Evolutionary conservation across 139 green algal species (phyloP).

Genomic region (Eudorina sp.): DNA sequence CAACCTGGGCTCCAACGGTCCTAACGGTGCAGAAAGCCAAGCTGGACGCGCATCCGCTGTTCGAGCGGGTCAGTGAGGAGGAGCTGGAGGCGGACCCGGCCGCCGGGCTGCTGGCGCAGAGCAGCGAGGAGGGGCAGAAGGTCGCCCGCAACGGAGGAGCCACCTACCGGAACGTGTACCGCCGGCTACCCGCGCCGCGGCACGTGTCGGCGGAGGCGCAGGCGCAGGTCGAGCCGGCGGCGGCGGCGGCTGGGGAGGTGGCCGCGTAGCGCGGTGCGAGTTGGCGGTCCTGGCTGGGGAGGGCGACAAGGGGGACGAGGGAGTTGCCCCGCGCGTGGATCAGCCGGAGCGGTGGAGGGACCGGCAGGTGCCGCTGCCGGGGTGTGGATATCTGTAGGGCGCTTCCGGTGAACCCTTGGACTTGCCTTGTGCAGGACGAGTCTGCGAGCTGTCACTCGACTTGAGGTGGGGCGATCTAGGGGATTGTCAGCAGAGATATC

Average conservation of each 20-base stretch:
- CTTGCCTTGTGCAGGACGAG: no score
- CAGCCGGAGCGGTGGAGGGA: no score
- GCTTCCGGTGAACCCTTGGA: no score
- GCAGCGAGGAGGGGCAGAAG: conserved; percentile 94
- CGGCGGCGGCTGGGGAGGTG: not conserved
- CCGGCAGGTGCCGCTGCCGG: no score
- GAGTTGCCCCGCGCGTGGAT: no score
- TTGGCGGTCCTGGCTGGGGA: no score
- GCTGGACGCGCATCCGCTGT: conserved; percentile 89
- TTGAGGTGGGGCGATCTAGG: no score
- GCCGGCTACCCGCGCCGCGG: conserved; percentile 46
- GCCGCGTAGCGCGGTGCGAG: not conserved
- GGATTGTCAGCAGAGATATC: no score
- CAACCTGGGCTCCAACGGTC: no score
- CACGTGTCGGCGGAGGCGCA: not conserved
- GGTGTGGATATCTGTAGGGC: no score
- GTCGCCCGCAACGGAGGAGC: conserved; percentile 86
- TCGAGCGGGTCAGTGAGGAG: conserved; percentile 84
- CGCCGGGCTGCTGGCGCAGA: conserved; percentile 73
- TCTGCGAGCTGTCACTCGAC: no score
- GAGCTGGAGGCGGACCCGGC: conserved; percentile 88
- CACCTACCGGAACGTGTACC: conserved; percentile 78
- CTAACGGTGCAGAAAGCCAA: conserved; percentile 73
- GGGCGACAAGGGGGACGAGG: no score
- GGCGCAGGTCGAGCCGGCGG: not conserved